These are phyloP conservation scores for Cladorrhinum sp. DNA, from an alignment of 2,329 filamentous ascomycete species.

Conservation along the genomic window DNA sequence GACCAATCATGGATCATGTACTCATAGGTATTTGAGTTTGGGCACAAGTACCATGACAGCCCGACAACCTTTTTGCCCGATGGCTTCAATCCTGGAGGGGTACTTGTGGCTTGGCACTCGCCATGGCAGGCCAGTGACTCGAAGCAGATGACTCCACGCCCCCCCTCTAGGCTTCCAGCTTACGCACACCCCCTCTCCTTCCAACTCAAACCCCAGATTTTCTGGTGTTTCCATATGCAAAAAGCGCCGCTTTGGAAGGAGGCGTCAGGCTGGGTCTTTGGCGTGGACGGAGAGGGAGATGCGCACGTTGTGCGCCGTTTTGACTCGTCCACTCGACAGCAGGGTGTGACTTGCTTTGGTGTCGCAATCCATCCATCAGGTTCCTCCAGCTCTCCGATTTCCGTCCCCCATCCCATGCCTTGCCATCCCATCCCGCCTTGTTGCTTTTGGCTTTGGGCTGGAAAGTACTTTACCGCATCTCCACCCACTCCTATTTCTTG, in stretches of 20 bases:
- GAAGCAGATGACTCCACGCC: constrained; percentile 3
- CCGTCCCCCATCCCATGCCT: too few species aligned
- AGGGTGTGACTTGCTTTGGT: constrained; percentile 19
- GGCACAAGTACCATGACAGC: constrained; percentile 23
- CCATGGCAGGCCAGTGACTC: constrained; percentile 16
- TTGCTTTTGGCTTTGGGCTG: not conserved
- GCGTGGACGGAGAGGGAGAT: constrained; percentile 11
- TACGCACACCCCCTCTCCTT: not conserved
- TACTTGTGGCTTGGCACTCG: not conserved
- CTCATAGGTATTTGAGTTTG: constrained; percentile 20
- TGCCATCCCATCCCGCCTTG: constrained; percentile 15
- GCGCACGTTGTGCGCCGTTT: constrained; percentile 23
- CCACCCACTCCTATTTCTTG: not conserved
- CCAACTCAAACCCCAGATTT: constrained; percentile 15
- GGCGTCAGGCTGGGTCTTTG: constrained; percentile 1
- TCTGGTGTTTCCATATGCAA: constrained; percentile 1
- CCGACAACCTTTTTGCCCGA: constrained; percentile 26
- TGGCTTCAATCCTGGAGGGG: not conserved
- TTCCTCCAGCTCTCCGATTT: constrained; percentile 6
- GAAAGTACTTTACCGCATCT: not conserved
- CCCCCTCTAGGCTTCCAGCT: not conserved
- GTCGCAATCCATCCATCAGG: constrained; percentile 20
- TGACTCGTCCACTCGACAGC: not conserved
- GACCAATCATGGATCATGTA: constrained; percentile 6
- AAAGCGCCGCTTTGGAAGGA: constrained; percentile 5